Percentiles rank a stretch among this genome's conserved stretches.
phyloP scores from a whole-genome alignment of 129 eudicot species.

The Chrysanthemum seticuspe region DNA sequence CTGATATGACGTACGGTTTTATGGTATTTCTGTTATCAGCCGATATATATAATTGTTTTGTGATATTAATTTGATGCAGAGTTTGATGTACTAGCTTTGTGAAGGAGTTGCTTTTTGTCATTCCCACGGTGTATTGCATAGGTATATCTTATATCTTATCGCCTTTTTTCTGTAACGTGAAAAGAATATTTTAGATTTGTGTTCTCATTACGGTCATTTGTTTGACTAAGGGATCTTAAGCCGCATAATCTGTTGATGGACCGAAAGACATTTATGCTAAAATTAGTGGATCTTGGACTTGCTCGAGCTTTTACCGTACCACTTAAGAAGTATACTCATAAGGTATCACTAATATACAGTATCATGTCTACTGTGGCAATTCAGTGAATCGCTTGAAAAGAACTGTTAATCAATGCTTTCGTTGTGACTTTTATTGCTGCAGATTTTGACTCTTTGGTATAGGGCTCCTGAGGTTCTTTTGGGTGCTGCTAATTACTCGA shows the following conservation, averaged over 20 bases:
- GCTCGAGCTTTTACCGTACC: slow-evolving; percentile 83
- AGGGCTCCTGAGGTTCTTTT: slow-evolving; percentile 97
- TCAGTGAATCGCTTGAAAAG: too few species aligned
- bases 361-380: too few species aligned
- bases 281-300: slow-evolving; percentile 89
- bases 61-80: slow-evolving; percentile 25
- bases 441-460: slow-evolving; percentile 95
- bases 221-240: slow-evolving; percentile 61
- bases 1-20: too few species aligned
- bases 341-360: slow-evolving; percentile 40
- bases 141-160: too few species aligned
- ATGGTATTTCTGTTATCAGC: too few species aligned
- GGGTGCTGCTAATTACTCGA: slow-evolving; percentile 89
- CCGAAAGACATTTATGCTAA: slow-evolving; percentile 61
- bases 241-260: slow-evolving; percentile 98
- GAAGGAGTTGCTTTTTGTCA: slow-evolving; percentile 92
- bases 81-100: slow-evolving; percentile 90
- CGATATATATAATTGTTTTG: too few species aligned
- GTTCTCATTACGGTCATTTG: too few species aligned
- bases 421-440: slow-evolving; percentile 20
- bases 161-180: too few species aligned
- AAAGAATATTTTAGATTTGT: too few species aligned
- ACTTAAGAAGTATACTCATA: slow-evolving; percentile 87
- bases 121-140: slow-evolving; percentile 69
- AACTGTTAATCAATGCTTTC: too few species aligned